Percentiles rank a stretch among this genome's conserved stretches.
phyloP scores from a whole-genome alignment of 345 rosid species.

The Xanthoceras sorbifolium region DNA sequence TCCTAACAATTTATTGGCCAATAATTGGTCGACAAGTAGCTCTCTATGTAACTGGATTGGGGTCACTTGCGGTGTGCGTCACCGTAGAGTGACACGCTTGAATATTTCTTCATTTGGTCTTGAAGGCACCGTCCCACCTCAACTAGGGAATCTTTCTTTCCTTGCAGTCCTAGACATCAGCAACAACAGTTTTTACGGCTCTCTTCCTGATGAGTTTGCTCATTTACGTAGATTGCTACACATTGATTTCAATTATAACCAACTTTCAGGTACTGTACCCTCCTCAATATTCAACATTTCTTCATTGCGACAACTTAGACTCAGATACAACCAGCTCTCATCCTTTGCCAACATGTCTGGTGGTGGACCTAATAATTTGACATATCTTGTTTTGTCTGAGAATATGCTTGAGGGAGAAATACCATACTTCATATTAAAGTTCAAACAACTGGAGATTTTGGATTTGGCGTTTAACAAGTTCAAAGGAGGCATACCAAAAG shows the following conservation, averaged over 20 bases:
- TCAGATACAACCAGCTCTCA: background rate
- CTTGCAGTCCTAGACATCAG: no score
- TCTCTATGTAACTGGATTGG: no score
- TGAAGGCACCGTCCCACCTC: no score
- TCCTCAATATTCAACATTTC: background rate
- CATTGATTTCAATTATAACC: no score
- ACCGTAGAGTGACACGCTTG: background rate
- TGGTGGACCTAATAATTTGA: background rate
- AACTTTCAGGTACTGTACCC: no score
- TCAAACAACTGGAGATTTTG: background rate
- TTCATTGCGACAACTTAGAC: background rate
- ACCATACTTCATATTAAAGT: background rate
- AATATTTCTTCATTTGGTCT: conserved; percentile 1
- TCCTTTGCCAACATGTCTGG: background rate
- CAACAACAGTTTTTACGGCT: no score
- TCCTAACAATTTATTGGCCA: no score
- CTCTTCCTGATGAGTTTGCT: no score
- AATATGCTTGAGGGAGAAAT: background rate
- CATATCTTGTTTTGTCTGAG: background rate
- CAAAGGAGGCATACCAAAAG: conserved; percentile 12
- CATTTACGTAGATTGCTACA: no score
- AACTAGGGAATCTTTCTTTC: background rate
- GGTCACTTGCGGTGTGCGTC: no score
- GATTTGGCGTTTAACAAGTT: background rate
- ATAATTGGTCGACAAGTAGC: no score